Evolutionary conservation across 78 protist species (phyloP).

Genomic region (Salpingoeca rosetta): DNA sequence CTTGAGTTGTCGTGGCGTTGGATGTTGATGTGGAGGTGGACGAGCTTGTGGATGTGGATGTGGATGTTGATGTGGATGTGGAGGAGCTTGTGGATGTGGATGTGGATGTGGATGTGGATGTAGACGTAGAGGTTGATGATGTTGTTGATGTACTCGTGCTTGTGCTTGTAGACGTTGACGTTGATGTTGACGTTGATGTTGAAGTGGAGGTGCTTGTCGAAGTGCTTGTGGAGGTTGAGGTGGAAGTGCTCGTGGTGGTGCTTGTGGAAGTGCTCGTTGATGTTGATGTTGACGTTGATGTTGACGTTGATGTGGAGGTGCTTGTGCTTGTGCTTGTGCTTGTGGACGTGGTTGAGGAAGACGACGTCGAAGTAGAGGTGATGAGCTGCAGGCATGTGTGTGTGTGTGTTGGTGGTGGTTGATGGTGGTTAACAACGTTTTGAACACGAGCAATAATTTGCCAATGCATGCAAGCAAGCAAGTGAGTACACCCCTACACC

Average conservation of each 20-base stretch:
- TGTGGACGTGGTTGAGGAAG: not conserved
- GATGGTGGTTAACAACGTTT: too few relatives aligned
- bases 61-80: too few relatives aligned
- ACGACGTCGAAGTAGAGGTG: too few relatives aligned
- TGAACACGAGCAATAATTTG: too few relatives aligned
- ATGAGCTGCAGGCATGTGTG: too few relatives aligned
- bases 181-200: not conserved
- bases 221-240: not conserved
- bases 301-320: not conserved
- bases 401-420: too few relatives aligned
- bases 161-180: not conserved
- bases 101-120: not conserved
- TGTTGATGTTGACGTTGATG: too few relatives aligned
- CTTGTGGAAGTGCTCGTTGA: not conserved
- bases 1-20: too few relatives aligned
- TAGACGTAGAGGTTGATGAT: not conserved
- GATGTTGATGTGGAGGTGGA: too few relatives aligned
- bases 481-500: too few relatives aligned
- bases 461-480: too few relatives aligned
- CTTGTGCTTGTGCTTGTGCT: not conserved
- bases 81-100: not conserved
- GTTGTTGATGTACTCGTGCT: not conserved
- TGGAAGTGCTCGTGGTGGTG: not conserved
- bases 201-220: not conserved
- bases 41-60: too few relatives aligned